These are phyloP conservation scores for Termitomyces sp. DNA, from an alignment of 768 basidiomycete species.

Conservation along the genomic window DNA sequence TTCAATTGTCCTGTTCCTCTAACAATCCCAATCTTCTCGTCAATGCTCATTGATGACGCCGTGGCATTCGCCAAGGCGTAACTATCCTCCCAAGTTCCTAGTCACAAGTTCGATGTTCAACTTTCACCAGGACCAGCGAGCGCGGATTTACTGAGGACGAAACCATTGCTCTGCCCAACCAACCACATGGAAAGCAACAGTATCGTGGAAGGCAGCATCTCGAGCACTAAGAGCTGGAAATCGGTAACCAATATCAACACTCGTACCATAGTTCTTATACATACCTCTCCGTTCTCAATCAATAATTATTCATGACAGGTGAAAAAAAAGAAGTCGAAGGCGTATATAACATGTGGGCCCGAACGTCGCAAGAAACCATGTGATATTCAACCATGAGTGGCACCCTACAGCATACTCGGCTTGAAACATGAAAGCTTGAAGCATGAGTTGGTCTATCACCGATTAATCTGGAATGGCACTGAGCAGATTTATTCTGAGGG, in stretches of 20 bases:
- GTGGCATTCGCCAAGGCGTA: constrained; percentile 30
- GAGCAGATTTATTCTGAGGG: too few relatives aligned
- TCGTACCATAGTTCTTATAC: background rate
- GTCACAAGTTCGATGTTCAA: background rate
- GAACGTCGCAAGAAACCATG: background rate
- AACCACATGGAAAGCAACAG: background rate
- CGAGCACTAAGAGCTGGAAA: too few relatives aligned
- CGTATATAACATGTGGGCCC: background rate
- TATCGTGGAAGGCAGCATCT: background rate
- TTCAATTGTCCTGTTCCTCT: constrained; percentile 41
- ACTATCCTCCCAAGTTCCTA: constrained; percentile 43
- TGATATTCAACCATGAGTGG: background rate
- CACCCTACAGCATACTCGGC: too few relatives aligned
- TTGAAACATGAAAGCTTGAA: too few relatives aligned
- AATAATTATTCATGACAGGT: background rate
- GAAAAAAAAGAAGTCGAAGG: background rate
- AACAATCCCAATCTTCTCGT: constrained; percentile 41
- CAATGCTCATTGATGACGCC: constrained; percentile 32
- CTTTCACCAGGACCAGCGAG: background rate
- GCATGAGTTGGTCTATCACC: too few relatives aligned
- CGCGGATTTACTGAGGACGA: background rate
- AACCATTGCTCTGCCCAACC: background rate
- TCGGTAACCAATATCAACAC: background rate
- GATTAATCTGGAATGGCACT: too few relatives aligned
- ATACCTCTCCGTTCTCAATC: background rate